phyloP scores from a whole-genome alignment of 139 green algal species.

The Micractinium conductrix region DNA sequence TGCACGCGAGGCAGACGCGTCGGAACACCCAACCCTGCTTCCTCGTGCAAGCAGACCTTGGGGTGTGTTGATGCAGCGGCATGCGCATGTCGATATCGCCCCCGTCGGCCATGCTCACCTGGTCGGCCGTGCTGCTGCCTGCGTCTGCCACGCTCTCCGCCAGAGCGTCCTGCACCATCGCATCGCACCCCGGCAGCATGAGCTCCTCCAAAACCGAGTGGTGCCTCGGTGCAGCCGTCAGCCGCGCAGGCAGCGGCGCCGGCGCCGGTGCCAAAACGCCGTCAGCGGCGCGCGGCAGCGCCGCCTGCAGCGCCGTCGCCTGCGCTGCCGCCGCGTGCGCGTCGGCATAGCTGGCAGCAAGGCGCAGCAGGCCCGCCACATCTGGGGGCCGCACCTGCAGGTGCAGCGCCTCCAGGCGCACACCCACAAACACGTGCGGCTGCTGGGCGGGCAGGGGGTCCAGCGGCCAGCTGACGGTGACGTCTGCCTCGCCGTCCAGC shows the following conservation, averaged over 20 bases:
- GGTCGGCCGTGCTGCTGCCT: constrained; percentile 1
- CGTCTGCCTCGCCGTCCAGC: not conserved
- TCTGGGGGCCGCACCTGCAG: constrained; percentile 47
- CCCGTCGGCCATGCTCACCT: no score
- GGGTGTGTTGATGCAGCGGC: no score
- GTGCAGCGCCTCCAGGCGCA: constrained; percentile 51
- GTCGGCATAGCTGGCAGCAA: not conserved
- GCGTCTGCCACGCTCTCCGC: not conserved
- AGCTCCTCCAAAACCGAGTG: constrained; percentile 64
- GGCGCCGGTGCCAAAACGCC: not conserved
- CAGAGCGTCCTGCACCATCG: constrained; percentile 57
- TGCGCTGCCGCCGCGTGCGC: not conserved
- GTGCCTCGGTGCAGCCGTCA: not conserved
- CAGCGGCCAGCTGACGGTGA: not conserved
- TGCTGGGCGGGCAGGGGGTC: not conserved
- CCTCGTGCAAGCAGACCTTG: no score
- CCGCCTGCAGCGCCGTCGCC: not conserved
- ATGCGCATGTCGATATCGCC: no score
- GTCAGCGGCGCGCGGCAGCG: not conserved
- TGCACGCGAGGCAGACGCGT: no score
- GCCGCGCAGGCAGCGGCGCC: not conserved
- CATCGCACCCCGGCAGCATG: constrained; percentile 63
- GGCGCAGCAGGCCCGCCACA: constrained; percentile 20
- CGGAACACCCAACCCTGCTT: no score
- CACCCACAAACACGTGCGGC: constrained; percentile 22